phyloP scores from a whole-genome alignment of 2,329 filamentous ascomycete genomes.

The Pseudogymnoascus sp. region DNA sequence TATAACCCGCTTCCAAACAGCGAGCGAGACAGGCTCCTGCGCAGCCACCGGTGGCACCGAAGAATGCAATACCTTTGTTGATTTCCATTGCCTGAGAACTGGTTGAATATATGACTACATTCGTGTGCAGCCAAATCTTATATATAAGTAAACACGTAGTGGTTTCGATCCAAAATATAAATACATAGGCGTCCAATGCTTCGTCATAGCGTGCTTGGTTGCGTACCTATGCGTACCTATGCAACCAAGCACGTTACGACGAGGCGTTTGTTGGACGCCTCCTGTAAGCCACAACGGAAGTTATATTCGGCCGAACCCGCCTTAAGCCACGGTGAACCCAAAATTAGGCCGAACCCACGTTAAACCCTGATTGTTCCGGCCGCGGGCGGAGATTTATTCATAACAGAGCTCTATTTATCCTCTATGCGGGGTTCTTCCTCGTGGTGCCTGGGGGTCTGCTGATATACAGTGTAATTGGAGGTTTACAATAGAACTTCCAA shows the following conservation, averaged over 20 bases:
- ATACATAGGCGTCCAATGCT: neutral
- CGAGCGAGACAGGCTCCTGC: slow-evolving; percentile 41
- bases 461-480: no score
- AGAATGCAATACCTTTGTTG: slow-evolving; percentile 36
- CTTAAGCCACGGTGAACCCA: no score
- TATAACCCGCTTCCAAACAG: slow-evolving; percentile 39
- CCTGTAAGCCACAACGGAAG: neutral
- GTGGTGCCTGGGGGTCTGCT: no score
- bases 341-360: neutral
- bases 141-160: neutral
- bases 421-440: neutral
- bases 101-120: neutral
- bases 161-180: neutral
- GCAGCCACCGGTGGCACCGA: slow-evolving; percentile 46
- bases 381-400: neutral
- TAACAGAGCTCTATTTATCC: neutral
- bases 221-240: neutral
- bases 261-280: neutral
- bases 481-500: no score
- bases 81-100: neutral
- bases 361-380: neutral
- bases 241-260: neutral
- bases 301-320: neutral
- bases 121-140: neutral
- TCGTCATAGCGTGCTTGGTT: neutral